These are phyloP conservation scores for Mrakiaceae sp. DNA, from an alignment of 1,284 basidiomycete species.

Conservation along the genomic window DNA sequence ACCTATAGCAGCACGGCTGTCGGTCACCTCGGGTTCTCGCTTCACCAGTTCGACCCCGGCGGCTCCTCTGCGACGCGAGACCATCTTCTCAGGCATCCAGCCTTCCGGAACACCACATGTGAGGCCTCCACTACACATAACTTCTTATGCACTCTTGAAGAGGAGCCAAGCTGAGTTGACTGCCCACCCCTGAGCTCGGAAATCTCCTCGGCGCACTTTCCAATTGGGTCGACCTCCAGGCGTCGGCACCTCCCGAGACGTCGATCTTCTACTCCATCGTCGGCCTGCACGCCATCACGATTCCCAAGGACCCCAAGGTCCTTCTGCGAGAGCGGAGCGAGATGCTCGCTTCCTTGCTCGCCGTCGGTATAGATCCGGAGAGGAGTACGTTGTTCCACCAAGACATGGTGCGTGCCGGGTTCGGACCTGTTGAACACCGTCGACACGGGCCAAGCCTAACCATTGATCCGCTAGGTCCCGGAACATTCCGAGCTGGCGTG, in stretches of 20 bases:
- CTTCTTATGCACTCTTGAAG: not conserved
- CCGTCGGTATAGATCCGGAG: constrained; percentile 71
- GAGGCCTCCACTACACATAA: constrained; percentile 8
- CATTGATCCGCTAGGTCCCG: constrained; percentile 46
- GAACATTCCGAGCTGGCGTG: constrained; percentile 83
- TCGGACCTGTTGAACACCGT: not conserved
- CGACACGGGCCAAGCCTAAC: not conserved
- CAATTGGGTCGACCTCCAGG: constrained; percentile 77
- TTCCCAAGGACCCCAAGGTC: constrained; percentile 67
- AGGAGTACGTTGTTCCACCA: constrained; percentile 74
- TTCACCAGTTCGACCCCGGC: not conserved
- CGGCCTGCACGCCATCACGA: constrained; percentile 80
- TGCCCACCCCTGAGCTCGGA: constrained; percentile 51
- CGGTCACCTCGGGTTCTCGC: not conserved
- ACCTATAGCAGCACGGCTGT: not conserved
- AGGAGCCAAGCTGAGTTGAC: not conserved
- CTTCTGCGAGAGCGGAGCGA: constrained; percentile 56
- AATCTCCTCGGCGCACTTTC: constrained; percentile 84
- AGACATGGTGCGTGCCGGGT: constrained; percentile 53
- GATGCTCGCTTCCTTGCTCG: constrained; percentile 71
- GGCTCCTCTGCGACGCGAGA: not conserved
- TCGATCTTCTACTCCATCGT: constrained; percentile 74
- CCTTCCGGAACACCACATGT: constrained; percentile 38
- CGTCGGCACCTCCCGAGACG: constrained; percentile 47
- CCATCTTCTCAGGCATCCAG: constrained; percentile 42